Evolutionary conservation across 176 grass and related monocot genomes (phyloP), one percentile per base, ranked within the genome.

Genomic region (Eragrostis curvula): DNA sequence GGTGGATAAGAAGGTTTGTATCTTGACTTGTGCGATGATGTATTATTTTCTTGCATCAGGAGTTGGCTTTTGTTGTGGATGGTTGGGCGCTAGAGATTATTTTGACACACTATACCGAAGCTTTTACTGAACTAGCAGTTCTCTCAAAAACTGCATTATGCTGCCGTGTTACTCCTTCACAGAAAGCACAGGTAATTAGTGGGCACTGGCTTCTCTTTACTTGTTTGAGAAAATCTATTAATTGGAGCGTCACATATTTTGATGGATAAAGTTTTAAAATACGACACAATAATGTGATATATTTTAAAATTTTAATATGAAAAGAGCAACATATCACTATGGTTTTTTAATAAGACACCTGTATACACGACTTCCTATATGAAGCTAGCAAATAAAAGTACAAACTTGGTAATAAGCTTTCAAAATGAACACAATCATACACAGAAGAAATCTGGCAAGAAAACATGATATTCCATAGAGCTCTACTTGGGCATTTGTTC

Each of bases 41-140:
- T 71, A 62, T 11, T 83, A 73, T 78, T 86, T 79, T 24, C 67
- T 71, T 80, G 51, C 72, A 67, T 70, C 79, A 98, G 96, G 96
- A 98, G 47, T 84, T 98, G 70, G 96, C 96, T 84, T 98, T 98
- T 81, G 96, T 93, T 82, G 96, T 98, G 51, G 96, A 98, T 91
- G 96, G 96, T 66, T 98, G 96, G 92, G 96, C 96, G 59, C 84
- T 98, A 52, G 96, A 98, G 87, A 93, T 98, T 80, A 98, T 98
- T 84, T 76, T 98, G 47, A 90, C 82, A 8, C 88, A 68, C 44
- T 98, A 95, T 70, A 89, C 83, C 27, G 81, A 91, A 83, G 86
- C 88, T 81, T 95, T 98, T 81, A 95, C 90, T 57, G 92, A 98
- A 66, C 81, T 98, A 75, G 88, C 92, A 62, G 84, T 95, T 82